phyloP scores from a whole-genome alignment of 2,329 filamentous ascomycete genomes.

The Meredithiella fracta region DNA sequence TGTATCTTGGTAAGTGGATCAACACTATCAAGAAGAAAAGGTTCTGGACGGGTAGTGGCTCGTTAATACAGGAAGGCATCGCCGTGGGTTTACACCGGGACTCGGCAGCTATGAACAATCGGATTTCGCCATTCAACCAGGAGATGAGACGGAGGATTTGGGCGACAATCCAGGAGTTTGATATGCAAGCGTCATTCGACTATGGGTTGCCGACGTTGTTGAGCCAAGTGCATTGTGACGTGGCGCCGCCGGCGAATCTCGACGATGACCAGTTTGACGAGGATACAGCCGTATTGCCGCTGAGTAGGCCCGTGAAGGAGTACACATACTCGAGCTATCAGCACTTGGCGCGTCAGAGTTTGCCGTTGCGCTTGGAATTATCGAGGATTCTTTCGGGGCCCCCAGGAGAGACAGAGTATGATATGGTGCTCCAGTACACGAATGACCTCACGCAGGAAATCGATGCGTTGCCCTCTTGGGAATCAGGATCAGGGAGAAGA shows the following conservation, averaged over 20 bases:
- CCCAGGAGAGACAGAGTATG: constrained; percentile 39
- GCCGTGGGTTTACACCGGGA: constrained; percentile 43
- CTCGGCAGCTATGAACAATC: constrained; percentile 36
- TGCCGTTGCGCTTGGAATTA: constrained; percentile 39
- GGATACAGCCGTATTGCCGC: constrained; percentile 32
- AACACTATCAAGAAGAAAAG: constrained; percentile 50
- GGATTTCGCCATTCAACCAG: constrained; percentile 41
- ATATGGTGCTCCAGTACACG: constrained; percentile 43
- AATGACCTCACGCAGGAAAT: constrained; percentile 46
- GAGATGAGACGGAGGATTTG: constrained; percentile 46
- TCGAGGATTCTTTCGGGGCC: constrained; percentile 39
- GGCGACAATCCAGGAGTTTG: constrained; percentile 45
- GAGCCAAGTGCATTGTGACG: constrained; percentile 39
- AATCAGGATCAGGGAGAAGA: constrained; percentile 25
- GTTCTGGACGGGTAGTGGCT: constrained; percentile 42
- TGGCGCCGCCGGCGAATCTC: constrained; percentile 38
- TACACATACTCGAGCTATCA: constrained; percentile 46
- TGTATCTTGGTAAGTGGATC: constrained; percentile 44
- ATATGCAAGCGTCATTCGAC: constrained; percentile 45
- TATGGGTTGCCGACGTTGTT: constrained; percentile 42
- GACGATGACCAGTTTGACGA: constrained; percentile 42
- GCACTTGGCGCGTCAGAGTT: constrained; percentile 38
- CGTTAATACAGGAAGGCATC: constrained; percentile 40
- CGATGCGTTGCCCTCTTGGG: constrained; percentile 42
- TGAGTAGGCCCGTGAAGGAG: constrained; percentile 33